phyloP scores from a whole-genome alignment of 805 yeast genomes.

The Sungouiozyma ichnusensis region DNA sequence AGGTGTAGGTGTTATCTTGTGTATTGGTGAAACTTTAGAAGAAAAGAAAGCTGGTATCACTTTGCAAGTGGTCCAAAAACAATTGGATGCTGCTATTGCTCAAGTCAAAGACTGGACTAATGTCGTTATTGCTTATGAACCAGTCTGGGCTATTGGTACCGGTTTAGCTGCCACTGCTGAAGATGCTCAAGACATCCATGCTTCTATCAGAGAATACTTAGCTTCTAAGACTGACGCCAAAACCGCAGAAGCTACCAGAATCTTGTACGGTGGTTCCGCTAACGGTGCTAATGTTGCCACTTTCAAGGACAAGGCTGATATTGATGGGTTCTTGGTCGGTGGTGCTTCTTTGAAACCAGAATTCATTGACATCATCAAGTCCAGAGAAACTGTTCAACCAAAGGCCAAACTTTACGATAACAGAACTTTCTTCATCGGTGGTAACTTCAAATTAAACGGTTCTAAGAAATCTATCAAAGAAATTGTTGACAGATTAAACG shows the following conservation, averaged over 20 bases:
- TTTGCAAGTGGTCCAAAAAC: conserved; percentile 75
- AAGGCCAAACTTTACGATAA: neutral
- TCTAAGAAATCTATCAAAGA: conserved; percentile 71
- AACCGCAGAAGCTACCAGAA: conserved; percentile 71
- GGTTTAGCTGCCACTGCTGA: conserved; percentile 98
- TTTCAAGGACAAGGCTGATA: conserved; percentile 84
- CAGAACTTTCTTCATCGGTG: conserved; percentile 91
- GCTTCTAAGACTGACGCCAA: conserved; percentile 63
- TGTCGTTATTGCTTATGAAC: conserved; percentile 94
- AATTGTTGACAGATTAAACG: conserved; percentile 76
- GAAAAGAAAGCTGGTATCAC: conserved; percentile 87
- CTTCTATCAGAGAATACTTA: conserved; percentile 74
- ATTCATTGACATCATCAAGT: conserved; percentile 87
- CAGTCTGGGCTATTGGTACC: conserved; percentile 99
- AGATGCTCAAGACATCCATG: conserved; percentile 94
- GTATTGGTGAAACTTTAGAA: conserved; percentile 95
- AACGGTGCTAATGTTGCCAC: conserved; percentile 86
- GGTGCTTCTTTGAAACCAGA: conserved; percentile 99
- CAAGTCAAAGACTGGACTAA: conserved; percentile 78
- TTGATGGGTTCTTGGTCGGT: conserved; percentile 98
- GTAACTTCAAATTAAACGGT: conserved; percentile 99
- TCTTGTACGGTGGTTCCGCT: conserved; percentile 97
- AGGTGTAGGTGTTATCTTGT: conserved; percentile 83
- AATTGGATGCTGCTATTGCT: conserved; percentile 77
- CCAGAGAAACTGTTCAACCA: conserved; percentile 40